These are phyloP conservation scores for Smallanthus sonchifolius DNA, from an alignment of 129 eudicot species.

Conservation along the genomic window DNA sequence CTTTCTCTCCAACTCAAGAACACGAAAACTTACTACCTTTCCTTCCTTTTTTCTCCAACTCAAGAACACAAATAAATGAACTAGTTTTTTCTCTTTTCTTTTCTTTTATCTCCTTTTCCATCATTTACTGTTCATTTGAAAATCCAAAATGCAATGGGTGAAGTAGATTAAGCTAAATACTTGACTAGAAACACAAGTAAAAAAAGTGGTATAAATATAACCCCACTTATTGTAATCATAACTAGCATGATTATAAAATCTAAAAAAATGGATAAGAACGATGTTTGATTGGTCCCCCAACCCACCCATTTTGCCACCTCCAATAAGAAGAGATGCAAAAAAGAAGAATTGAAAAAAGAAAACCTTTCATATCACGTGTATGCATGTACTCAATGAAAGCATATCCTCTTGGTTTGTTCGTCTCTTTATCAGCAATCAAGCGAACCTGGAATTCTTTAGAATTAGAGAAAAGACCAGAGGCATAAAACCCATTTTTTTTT, in stretches of 20 bases:
- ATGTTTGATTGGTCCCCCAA: not conserved
- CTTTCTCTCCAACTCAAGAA: not conserved
- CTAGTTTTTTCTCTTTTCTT: not conserved
- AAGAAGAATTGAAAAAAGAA: not conserved
- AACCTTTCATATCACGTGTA: slow-evolving; percentile 99
- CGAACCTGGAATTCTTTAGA: slow-evolving; percentile 64
- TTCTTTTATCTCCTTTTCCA: not conserved
- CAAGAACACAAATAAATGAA: not conserved
- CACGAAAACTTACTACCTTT: not conserved
- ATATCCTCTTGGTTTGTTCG: slow-evolving; percentile 90
- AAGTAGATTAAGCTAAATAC: not conserved
- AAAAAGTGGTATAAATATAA: not conserved
- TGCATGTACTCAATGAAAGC: slow-evolving; percentile 94
- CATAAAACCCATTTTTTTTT: not conserved
- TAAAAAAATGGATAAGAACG: not conserved
- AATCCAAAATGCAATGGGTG: not conserved
- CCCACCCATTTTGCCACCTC: not conserved
- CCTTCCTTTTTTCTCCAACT: not conserved
- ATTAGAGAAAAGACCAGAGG: slow-evolving; percentile 5
- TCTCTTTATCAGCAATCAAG: slow-evolving; percentile 66
- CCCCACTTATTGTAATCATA: not conserved
- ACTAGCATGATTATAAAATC: not conserved
- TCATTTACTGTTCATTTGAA: not conserved
- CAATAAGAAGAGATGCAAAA: not conserved
- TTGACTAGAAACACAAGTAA: not conserved